Base-by-base conservation (phyloP, 2,329 filamentous ascomycete genomes). In the Penicillium corylophilum region DNA sequence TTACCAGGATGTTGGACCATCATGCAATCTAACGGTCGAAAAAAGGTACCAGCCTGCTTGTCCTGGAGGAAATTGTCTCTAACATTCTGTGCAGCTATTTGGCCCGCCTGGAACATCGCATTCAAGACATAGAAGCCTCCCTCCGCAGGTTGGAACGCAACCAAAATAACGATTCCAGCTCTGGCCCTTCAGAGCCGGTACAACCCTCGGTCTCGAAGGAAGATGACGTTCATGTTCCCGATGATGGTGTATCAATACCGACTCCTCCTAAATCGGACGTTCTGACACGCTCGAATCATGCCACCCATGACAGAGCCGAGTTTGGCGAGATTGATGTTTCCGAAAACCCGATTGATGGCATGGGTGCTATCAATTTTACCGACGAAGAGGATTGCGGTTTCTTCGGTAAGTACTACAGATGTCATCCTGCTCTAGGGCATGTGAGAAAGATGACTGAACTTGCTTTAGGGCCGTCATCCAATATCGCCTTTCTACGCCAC, bases 11-110 rank as follows among this genome's bases (percentile, higher is more conserved):
- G 63, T 68, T 12, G 63, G 62, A 5, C 65, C 67, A n/a, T 61
- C 65, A 3, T 62, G 65, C 4, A 75, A 74, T 58, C 59, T 70
- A 2, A 71, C 75, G 28, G 67, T 72, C 5, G 67, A 68, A 38
- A 75, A 74, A 62, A 71, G 74, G 65, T 38, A 38, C 10, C 15
- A 13, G 16, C 18, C 8, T 9, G 9, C 16, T 20, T 18, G 5
- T 20, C 35, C 16, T 13, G 16, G 13, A 22, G 10, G 4, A 13
- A 8, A 3, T n/a, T 46, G 24, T 31, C 39, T 16, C 31, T 35
- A 33, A 18, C 31, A 6, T 22, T 12, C 10, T 22, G 5, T 40
- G 20, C 13, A 53, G 50, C 36, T 53, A 53, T 10, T 42, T 53
- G 39, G 50, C 45, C 41, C 45, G 45, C 10, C 36, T 53, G 8